phyloP scores from a whole-genome alignment of 129 eudicot species.

The Kitagawia praeruptora region DNA sequence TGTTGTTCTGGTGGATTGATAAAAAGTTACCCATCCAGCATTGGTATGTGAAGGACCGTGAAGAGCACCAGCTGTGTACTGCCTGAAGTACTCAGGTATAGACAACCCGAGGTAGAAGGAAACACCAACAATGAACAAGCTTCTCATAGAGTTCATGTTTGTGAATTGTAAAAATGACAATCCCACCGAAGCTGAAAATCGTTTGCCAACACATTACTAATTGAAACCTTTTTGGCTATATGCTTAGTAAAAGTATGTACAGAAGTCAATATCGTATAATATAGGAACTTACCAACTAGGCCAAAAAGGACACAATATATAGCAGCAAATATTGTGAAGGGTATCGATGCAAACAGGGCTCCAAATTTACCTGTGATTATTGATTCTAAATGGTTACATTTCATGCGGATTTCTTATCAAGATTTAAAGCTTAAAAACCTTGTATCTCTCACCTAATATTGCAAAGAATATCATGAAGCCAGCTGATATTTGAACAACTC shows the following conservation, averaged over 20 bases:
- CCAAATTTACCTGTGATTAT: slow-evolving; percentile 72
- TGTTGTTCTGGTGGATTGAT: not conserved
- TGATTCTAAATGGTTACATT: not conserved
- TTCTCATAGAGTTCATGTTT: slow-evolving; percentile 98
- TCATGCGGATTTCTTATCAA: slow-evolving; percentile 13
- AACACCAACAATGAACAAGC: slow-evolving; percentile 82
- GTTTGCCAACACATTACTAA: slow-evolving; percentile 8
- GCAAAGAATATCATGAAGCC: slow-evolving; percentile 99
- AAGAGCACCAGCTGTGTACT: slow-evolving; percentile 76
- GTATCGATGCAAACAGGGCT: slow-evolving; percentile 94
- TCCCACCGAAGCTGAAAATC: slow-evolving; percentile 84
- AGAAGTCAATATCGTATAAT: not conserved
- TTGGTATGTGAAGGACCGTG: slow-evolving; percentile 96
- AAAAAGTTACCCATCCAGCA: slow-evolving; percentile 85
- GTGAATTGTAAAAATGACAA: slow-evolving; percentile 92
- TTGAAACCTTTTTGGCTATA: not conserved
- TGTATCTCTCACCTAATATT: slow-evolving; percentile 52
- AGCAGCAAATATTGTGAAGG: slow-evolving; percentile 97
- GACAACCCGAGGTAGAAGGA: slow-evolving; percentile 91
- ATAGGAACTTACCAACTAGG: slow-evolving; percentile 67
- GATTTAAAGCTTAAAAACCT: not conserved
- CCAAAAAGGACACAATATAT: slow-evolving; percentile 91
- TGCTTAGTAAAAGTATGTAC: not conserved
- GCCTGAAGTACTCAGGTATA: slow-evolving; percentile 90
- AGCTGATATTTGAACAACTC: slow-evolving; percentile 91